Percentiles rank a stretch among this genome's conserved stretches.
phyloP scores from a whole-genome alignment of 768 basidiomycete species.

The Amyloporia xantha region DNA sequence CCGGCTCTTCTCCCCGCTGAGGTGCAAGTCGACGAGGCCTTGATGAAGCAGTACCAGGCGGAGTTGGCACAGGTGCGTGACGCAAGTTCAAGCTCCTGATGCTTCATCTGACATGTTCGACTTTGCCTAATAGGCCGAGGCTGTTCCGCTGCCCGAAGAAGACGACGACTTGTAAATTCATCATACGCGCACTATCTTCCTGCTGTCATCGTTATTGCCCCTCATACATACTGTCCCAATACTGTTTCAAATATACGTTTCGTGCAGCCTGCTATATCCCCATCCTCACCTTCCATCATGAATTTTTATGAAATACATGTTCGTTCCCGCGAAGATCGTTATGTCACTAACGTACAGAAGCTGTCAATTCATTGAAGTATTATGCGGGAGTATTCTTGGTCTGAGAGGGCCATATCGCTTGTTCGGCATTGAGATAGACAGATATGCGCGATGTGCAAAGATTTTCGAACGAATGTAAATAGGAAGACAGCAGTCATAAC shows the following conservation, averaged over 20 bases:
- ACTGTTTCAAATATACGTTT: constrained; percentile 3
- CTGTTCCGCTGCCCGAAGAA: constrained; percentile 95
- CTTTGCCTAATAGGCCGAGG: constrained; percentile 62
- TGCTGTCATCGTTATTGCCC: constrained; percentile 19
- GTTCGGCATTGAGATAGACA: too few species aligned
- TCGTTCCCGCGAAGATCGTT: neutral
- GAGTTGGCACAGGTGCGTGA: constrained; percentile 64
- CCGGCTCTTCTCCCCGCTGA: constrained; percentile 94
- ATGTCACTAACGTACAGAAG: constrained; percentile 1
- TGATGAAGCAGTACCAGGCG: constrained; percentile 74
- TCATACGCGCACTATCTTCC: constrained; percentile 5
- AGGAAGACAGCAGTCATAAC: too few species aligned
- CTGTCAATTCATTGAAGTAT: neutral
- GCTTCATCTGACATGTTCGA: constrained; percentile 6
- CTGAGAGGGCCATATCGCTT: too few species aligned
- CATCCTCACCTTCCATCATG: neutral
- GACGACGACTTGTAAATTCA: constrained; percentile 58
- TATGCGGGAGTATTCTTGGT: too few species aligned
- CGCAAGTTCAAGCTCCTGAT: too few species aligned
- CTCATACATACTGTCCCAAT: constrained; percentile 9
- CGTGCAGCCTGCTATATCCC: constrained; percentile 1
- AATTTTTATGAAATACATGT: constrained; percentile 1
- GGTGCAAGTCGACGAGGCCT: constrained; percentile 67
- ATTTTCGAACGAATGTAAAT: too few species aligned
- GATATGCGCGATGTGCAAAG: too few species aligned